Evolutionary conservation across 129 eudicot species (phyloP).

Genomic region (Gnaphalium uliginosum): DNA sequence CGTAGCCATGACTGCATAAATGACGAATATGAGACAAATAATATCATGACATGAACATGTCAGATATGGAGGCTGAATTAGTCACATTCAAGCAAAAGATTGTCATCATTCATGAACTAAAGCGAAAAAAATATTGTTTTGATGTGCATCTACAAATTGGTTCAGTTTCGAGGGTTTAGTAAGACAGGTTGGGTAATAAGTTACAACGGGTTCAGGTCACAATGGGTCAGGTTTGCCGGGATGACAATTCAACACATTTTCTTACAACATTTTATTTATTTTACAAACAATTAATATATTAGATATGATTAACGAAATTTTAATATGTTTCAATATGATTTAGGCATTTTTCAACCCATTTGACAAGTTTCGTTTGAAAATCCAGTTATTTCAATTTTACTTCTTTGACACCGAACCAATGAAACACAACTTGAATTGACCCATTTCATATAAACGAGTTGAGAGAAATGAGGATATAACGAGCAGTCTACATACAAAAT

Average conservation of each 20-base stretch:
- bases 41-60: background rate
- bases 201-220: no score
- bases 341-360: no score
- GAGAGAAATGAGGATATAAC: background rate
- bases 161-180: background rate
- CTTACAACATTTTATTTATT: no score
- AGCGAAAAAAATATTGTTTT: background rate
- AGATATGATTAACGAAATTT: no score
- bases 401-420: background rate
- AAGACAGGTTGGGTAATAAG: background rate
- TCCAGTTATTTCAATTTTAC: background rate
- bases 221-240: no score
- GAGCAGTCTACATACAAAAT: slow-evolving; percentile 53
- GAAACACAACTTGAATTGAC: background rate
- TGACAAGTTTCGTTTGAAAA: no score
- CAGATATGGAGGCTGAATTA: background rate
- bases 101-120: background rate
- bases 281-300: no score
- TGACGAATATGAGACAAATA: background rate
- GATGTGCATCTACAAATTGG: background rate
- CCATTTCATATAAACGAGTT: background rate
- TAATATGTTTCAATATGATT: no score
- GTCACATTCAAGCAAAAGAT: background rate
- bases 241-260: no score
- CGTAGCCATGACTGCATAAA: slow-evolving; percentile 85